phyloP scores from a whole-genome alignment of 257 asterid genomes.

The Datura wrightii region DNA sequence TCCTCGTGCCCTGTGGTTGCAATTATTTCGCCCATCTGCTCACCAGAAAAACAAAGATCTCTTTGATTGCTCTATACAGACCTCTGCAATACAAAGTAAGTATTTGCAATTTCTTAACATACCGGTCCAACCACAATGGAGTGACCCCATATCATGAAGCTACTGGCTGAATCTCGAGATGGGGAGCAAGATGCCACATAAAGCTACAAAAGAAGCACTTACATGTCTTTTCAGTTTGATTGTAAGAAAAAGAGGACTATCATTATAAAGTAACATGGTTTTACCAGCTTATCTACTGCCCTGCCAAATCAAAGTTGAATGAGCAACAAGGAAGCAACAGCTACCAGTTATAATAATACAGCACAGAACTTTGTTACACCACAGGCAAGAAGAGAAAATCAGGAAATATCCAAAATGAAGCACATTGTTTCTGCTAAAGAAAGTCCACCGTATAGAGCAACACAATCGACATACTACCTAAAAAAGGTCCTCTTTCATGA shows the following conservation, averaged over 20 bases:
- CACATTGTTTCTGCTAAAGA: neutral
- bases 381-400: neutral
- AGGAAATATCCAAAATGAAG: neutral
- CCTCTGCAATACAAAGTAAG: neutral
- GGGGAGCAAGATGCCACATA: slow-evolving; percentile 60
- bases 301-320: slow-evolving; percentile 39
- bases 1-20: slow-evolving; percentile 50
- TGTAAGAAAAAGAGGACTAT: neutral
- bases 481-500: neutral
- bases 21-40: slow-evolving; percentile 50
- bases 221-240: neutral
- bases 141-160: slow-evolving; percentile 53
- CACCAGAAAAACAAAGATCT: slow-evolving; percentile 23
- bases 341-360: neutral
- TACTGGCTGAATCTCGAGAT: slow-evolving; percentile 50
- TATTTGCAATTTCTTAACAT: neutral
- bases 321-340: neutral
- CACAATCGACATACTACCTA: neutral
- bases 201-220: slow-evolving; percentile 32
- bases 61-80: neutral
- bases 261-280: neutral
- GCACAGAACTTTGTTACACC: neutral
- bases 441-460: neutral
- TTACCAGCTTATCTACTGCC: slow-evolving; percentile 56
- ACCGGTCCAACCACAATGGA: slow-evolving; percentile 55